Evolutionary conservation across 164 flowering plant genomes (phyloP), one percentile per base, ranked within the genome.

Genomic region (Berberis thunbergii): DNA sequence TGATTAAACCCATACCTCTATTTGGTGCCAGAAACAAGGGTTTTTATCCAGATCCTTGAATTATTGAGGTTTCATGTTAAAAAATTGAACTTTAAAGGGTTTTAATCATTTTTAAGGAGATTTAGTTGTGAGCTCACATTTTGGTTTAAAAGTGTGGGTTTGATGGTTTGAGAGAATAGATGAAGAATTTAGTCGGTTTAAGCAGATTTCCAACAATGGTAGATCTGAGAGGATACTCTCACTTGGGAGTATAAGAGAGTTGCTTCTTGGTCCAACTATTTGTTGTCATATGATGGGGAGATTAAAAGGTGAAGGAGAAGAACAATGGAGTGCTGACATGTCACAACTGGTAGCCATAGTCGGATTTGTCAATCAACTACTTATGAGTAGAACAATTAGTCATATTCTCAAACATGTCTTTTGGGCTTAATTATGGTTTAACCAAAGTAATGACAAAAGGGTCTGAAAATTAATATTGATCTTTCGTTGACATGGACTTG

Each of bases 261-360:
- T 0, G 78, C 79, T 53, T 89, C 96, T 26, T 89, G 96, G 96
- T 89, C 96, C 4, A 85, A 86, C 74, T 89, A 86, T 53, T 66
- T 89, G 70, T 84, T 89, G 4, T 86, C 91, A 0, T 80, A 86
- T 0, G 96, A 91, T 0, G 93, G 82, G 0, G 85, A 57, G 64
- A 89, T 86, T 3, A 26, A 89, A 89, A 64, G 90, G 86, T 41
- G 89, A 79, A 11, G 89, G 78, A 40, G 89, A 84, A 57, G 87
- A 79, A 41, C 82, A 83, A 60, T 86, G 93, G 96, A 80, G 91
- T 57, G 96, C 91, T 0, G 96, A 89, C 57, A 82, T 86, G 92
- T 86, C 96, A 38, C 84, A 86, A 77, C 61, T 89, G 96, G 96
- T 4, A 62, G 91, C 58, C 93, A 86, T 43, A 89, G 96, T 61